A percentile compares a stretch with the other conserved stretches of the same genome.
These are phyloP conservation scores for Taphrina confusa DNA, from an alignment of 1,139 yeast genomes.

Conservation along the genomic window DNA sequence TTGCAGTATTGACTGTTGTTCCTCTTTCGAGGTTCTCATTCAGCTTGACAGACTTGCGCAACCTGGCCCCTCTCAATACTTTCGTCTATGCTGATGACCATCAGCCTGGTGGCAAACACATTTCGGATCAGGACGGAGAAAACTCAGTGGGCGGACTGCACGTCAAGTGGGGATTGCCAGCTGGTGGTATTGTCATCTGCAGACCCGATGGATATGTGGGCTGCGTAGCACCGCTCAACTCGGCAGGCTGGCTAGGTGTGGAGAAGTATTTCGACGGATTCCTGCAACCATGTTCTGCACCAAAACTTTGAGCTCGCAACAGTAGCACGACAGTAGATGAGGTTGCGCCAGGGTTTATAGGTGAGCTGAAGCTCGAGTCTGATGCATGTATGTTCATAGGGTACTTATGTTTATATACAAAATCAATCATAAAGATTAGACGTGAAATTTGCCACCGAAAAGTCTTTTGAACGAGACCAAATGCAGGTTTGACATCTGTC, in stretches of 20 bases:
- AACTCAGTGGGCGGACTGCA: conserved; percentile 6
- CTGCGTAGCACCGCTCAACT: conserved; percentile 41
- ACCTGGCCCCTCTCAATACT: conserved; percentile 1
- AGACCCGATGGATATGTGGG: conserved; percentile 50
- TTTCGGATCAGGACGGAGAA: conserved; percentile 12
- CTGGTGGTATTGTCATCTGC: conserved; percentile 45
- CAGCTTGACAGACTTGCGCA: background rate
- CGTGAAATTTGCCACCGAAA: too few relatives aligned
- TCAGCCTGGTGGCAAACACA: background rate
- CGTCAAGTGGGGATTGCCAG: conserved; percentile 1
- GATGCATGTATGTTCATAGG: too few relatives aligned
- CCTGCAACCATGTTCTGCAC: background rate
- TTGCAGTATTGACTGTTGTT: conserved; percentile 7
- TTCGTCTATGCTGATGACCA: conserved; percentile 16
- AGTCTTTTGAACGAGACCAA: too few relatives aligned
- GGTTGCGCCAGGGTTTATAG: too few relatives aligned
- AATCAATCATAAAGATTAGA: too few relatives aligned
- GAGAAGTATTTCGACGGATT: conserved; percentile 31
- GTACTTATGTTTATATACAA: too few relatives aligned
- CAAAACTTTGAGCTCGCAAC: background rate
- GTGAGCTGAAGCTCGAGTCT: too few relatives aligned
- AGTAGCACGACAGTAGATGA: too few relatives aligned
- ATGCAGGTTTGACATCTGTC: background rate
- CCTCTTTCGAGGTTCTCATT: conserved; percentile 11
- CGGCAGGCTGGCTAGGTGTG: conserved; percentile 14